A percentile compares a stretch with the other conserved stretches of the same genome.
phyloP scores from a whole-genome alignment of 2,329 filamentous ascomycete genomes.

The Dactylellina haptotyla region DNA sequence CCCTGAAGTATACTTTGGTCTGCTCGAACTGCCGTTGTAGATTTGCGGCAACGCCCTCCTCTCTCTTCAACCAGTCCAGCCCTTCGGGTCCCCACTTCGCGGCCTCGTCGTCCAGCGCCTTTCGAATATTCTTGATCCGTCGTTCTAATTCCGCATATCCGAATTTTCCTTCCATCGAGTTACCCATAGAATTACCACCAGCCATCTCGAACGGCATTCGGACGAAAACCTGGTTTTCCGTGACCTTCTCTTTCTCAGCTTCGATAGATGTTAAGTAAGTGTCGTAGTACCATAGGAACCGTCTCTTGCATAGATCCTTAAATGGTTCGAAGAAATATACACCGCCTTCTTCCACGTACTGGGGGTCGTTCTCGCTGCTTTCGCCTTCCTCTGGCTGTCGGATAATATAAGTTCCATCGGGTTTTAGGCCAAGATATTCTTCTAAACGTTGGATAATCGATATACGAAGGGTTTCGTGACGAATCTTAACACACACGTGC shows the following conservation, averaged over 20 bases:
- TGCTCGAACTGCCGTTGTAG: slow-evolving; percentile 86
- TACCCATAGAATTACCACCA: slow-evolving; percentile 75
- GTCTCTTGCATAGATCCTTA: slow-evolving; percentile 85
- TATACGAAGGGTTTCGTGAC: slow-evolving; percentile 87
- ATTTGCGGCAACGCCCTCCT: slow-evolving; percentile 80
- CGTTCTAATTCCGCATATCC: slow-evolving; percentile 78
- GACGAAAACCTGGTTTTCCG: slow-evolving; percentile 73
- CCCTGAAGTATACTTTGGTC: slow-evolving; percentile 78
- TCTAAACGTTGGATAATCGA: slow-evolving; percentile 88
- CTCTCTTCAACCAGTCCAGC: slow-evolving; percentile 69
- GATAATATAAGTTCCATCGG: slow-evolving; percentile 64
- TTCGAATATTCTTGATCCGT: slow-evolving; percentile 75
- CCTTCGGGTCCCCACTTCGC: slow-evolving; percentile 77
- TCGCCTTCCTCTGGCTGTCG: slow-evolving; percentile 59
- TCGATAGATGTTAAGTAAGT: slow-evolving; percentile 79
- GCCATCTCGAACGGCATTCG: slow-evolving; percentile 85
- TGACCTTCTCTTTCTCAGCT: slow-evolving; percentile 71
- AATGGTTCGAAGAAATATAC: slow-evolving; percentile 77
- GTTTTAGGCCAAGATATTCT: slow-evolving; percentile 74
- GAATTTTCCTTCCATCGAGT: slow-evolving; percentile 83
- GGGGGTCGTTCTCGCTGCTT: slow-evolving; percentile 62
- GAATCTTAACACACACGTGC: slow-evolving; percentile 75
- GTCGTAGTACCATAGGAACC: slow-evolving; percentile 96
- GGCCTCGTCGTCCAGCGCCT: slow-evolving; percentile 76
- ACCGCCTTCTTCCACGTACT: slow-evolving; percentile 43